Evolutionary conservation across 2,329 filamentous ascomycete species (phyloP), one percentile per base, ranked within the genome.

Genomic region (Fonsecaea nubica): DNA sequence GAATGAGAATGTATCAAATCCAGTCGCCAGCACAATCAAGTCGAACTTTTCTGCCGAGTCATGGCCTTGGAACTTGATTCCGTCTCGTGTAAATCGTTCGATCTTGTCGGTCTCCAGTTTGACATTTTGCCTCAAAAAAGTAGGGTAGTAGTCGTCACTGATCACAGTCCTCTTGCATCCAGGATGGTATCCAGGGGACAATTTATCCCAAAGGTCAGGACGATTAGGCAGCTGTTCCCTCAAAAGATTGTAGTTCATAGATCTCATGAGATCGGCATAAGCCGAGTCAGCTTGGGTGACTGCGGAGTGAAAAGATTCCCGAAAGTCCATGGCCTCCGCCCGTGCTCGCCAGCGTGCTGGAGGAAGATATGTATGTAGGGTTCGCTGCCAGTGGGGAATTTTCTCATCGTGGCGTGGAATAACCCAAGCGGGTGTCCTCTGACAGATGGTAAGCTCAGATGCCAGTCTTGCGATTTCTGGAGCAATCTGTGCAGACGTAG

Each of bases 341-440:
- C 86, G 80, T 67, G 82, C 80, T 30, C 83, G 80, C 77, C 81
- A 82, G 42, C 82, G 80, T 1, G 84, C 67, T 0, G 82, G 82
- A 0, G 86, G 85, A 0, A 86, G 52, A 69, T 85, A 86, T 62
- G 77, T 79, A 61, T 83, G 80, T 1, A 85, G 58, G 12, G 76
- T 73, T 30, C 80, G 78, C 68, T 79, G 75, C 45, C 81, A 63
- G 0, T 78, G 59, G 2, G 82, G 78, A 1, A 87, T 79, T 0
- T 80, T 75, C 1, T 74, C 76, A 63, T 88, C 85, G 5, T 76
- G 67, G 12, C 86, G 83, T 1, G 85, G 85, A 2, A 86, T 79
- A 7, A 88, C 74, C 85, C 85, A 88, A 68, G 87, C 87, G 0
- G 86, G 84, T 0, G 84, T 85, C 13, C 86, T 79, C 72, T 88